Evolutionary conservation across 768 basidiomycete genomes (phyloP).

Genomic region (Lentinula detonsa): DNA sequence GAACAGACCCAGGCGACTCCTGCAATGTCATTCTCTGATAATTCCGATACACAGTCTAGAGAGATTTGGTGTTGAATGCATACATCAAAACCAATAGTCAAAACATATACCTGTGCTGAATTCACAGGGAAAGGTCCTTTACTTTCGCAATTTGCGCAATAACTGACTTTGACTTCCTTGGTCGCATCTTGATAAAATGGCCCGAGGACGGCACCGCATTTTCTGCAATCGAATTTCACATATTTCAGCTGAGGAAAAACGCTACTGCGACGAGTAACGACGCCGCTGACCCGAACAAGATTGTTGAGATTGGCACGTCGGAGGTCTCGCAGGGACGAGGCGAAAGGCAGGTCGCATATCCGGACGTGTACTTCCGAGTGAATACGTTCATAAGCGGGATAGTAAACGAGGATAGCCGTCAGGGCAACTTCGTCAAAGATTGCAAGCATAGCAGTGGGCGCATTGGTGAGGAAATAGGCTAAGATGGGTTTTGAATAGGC

Average conservation of each 20-base stretch:
- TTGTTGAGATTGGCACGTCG: slow-evolving; percentile 91
- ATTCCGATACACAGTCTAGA: slow-evolving; percentile 93
- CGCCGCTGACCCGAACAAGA: slow-evolving; percentile 91
- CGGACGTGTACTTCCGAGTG: slow-evolving; percentile 98
- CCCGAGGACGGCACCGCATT: slow-evolving; percentile 90
- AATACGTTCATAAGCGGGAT: slow-evolving; percentile 93
- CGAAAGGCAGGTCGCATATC: slow-evolving; percentile 88
- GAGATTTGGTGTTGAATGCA: neutral
- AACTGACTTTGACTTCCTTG: slow-evolving; percentile 90
- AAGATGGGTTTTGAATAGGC: slow-evolving; percentile 89
- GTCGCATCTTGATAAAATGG: slow-evolving; percentile 98
- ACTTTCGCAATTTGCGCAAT: slow-evolving; percentile 90
- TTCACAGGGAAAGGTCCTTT: slow-evolving; percentile 96
- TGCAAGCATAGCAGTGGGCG: slow-evolving; percentile 85
- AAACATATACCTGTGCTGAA: slow-evolving; percentile 77
- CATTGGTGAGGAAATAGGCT: slow-evolving; percentile 96
- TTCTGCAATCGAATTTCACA: slow-evolving; percentile 96
- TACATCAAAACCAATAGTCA: neutral
- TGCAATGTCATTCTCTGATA: slow-evolving; percentile 99
- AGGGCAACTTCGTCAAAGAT: slow-evolving; percentile 96
- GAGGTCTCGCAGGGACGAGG: slow-evolving; percentile 87
- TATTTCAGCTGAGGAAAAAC: slow-evolving; percentile 99
- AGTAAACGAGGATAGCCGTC: slow-evolving; percentile 90
- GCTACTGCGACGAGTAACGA: slow-evolving; percentile 91
- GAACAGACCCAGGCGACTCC: slow-evolving; percentile 96